Evolutionary conservation across 495 filamentous ascomycete genomes (phyloP), one percentile per base, ranked within the genome.

Genomic region (Elasticomyces elasticus): DNA sequence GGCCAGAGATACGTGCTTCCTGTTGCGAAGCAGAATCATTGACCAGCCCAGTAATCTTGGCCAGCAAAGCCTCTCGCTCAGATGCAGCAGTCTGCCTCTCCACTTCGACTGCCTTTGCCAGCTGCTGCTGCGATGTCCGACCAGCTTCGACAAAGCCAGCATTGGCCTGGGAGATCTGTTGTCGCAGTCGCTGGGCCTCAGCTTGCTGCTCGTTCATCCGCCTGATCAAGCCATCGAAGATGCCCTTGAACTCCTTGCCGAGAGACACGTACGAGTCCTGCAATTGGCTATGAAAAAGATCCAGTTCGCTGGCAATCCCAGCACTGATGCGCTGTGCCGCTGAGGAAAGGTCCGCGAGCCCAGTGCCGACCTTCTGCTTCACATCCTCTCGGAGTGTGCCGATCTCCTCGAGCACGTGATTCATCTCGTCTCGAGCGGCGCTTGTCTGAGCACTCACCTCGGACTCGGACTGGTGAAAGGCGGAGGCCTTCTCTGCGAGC

Each of bases 391-490:
- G 78, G 25, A 96, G 75, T 33, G 77, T 78, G 63, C 92, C 89
- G 65, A 97, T 95, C 62, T 94, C 92, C 60, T 92, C 90, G 2
- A 98, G 77, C 22, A 95, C 84, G 25, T 77, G 72, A 60, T 96
- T 89, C 87, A 95, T 94, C 53, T 92, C 84, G 49, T 89, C 81
- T 61, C 86, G 87, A 2, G 87, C 83, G 45, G 76, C 70, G 24
- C 77, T 72, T 17, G 81, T 85, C 60, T 91, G 83, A 15, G 74
- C 72, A 27, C 82, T 76, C 11, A 92, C 77, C 55, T 85, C 77
- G 20, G 72, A 63, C 66, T 86, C 82, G 13, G 81, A 83, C 27
- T 72, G 69, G 25, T 82, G 74, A 54, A 95, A 87, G 0, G 75
- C 72, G 13, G 73, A 70, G 12, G 81, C 71, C 63, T 86, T 85